Percentiles rank a stretch among this genome's conserved stretches.
These are phyloP conservation scores for Pleurotus eryngii DNA, from an alignment of 768 basidiomycete species.

Conservation along the genomic window DNA sequence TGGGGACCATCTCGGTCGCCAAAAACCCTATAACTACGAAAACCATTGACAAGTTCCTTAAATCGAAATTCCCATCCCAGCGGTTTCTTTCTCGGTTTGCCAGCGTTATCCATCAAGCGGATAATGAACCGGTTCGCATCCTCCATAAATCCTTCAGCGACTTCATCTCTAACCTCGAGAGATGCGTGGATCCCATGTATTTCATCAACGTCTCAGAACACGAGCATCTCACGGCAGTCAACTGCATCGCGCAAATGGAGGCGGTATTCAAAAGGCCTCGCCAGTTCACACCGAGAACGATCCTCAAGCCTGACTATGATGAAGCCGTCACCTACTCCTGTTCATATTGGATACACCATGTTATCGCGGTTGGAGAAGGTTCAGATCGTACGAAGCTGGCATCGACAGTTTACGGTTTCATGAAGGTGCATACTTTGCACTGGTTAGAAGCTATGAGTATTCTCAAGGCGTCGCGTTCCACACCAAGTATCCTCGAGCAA, in stretches of 20 bases:
- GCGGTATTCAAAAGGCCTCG: neutral
- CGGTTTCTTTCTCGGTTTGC: conserved; percentile 2
- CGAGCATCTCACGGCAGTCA: conserved; percentile 1
- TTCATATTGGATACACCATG: conserved; percentile 6
- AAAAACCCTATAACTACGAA: neutral
- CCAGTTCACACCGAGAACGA: neutral
- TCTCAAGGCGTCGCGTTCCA: neutral
- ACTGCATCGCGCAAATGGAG: neutral
- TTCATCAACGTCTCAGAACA: conserved; percentile 5
- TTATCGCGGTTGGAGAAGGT: neutral
- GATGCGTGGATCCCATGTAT: conserved; percentile 4
- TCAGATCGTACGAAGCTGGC: neutral
- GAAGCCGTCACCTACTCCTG: conserved; percentile 7
- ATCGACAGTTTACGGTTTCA: neutral
- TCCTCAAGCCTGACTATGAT: neutral
- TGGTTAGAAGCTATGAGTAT: conserved; percentile 7
- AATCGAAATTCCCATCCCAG: neutral
- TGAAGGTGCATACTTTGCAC: neutral
- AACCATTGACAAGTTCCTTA: conserved; percentile 1
- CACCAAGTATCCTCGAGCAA: neutral
- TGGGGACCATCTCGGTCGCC: conserved; percentile 1
- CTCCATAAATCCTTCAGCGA: conserved; percentile 11
- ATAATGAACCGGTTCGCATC: conserved; percentile 3
- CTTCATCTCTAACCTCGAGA: conserved; percentile 1
- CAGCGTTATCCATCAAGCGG: neutral